phyloP scores from a whole-genome alignment of 129 eudicot species.

The Flaveria robusta region DNA sequence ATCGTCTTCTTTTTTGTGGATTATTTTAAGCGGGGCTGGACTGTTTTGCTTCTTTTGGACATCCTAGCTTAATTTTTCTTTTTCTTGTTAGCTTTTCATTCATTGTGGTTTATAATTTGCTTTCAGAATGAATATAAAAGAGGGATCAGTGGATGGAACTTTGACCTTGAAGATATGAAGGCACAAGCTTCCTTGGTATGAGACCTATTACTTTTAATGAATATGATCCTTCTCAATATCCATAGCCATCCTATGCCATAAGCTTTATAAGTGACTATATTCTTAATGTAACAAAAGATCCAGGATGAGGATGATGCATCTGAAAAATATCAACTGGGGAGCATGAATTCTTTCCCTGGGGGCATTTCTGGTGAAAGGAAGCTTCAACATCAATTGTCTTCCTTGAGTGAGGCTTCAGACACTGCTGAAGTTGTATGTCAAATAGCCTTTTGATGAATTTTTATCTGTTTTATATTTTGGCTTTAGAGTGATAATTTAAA shows the following conservation, averaged over 20 bases:
- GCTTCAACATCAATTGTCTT: slow-evolving; percentile 58
- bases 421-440: slow-evolving; percentile 55
- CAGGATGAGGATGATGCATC: slow-evolving; percentile 65
- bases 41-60: slow-evolving; percentile 5
- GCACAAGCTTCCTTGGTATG: slow-evolving; percentile 98
- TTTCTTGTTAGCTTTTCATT: background rate
- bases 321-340: slow-evolving; percentile 60
- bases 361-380: slow-evolving; percentile 44
- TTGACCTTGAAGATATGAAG: slow-evolving; percentile 92
- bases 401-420: slow-evolving; percentile 64
- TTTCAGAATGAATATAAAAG: slow-evolving; percentile 92
- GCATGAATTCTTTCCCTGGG: slow-evolving; percentile 38
- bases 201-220: background rate
- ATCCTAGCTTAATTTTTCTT: background rate
- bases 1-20: background rate
- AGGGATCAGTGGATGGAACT: slow-evolving; percentile 98
- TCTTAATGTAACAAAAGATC: slow-evolving; percentile 51
- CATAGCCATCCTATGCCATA: background rate
- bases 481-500: slow-evolving; percentile 13
- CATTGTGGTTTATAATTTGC: slow-evolving; percentile 28
- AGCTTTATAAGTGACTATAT: slow-evolving; percentile 21
- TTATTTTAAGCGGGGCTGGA: slow-evolving; percentile 9
- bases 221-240: slow-evolving; percentile 3
- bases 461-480: slow-evolving; percentile 4
- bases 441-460: slow-evolving; percentile 4